These are phyloP conservation scores for Elsinoe australis DNA, from an alignment of 2,329 filamentous ascomycete species.

Conservation along the genomic window DNA sequence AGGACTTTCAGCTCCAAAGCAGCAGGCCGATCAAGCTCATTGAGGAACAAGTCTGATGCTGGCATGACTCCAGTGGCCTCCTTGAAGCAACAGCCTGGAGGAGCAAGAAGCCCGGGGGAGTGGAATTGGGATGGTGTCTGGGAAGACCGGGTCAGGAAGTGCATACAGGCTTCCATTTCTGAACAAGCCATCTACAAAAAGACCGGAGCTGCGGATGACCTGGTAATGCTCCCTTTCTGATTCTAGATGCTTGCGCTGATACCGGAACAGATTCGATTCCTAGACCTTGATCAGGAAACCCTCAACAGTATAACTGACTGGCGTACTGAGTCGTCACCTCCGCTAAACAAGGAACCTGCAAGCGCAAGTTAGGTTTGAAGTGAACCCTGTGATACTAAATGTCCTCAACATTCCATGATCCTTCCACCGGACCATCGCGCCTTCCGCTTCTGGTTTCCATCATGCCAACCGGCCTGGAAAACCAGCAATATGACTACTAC, in stretches of 20 bases:
- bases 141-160: constrained; percentile 78
- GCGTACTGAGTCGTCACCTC: constrained; percentile 8
- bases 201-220: constrained; percentile 56
- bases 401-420: no score
- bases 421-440: no score
- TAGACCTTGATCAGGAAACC: constrained; percentile 20
- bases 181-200: constrained; percentile 72
- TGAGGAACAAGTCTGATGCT: constrained; percentile 18
- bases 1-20: constrained; percentile 51
- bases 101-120: constrained; percentile 60
- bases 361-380: no score
- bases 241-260: not conserved
- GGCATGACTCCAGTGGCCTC: constrained; percentile 19
- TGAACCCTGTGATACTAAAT: no score
- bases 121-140: constrained; percentile 99
- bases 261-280: constrained; percentile 22
- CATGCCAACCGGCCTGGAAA: no score
- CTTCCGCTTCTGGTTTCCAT: no score
- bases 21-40: not conserved
- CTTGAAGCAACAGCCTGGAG: constrained; percentile 31
- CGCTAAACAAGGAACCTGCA: no score
- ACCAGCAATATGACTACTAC: no score
- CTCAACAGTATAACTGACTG: constrained; percentile 17
- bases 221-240: constrained; percentile 47
- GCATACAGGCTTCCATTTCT: constrained; percentile 66